These are phyloP conservation scores for Pseudonitzschia multiseries DNA, from an alignment of 108 stramenopile species.

Conservation along the genomic window DNA sequence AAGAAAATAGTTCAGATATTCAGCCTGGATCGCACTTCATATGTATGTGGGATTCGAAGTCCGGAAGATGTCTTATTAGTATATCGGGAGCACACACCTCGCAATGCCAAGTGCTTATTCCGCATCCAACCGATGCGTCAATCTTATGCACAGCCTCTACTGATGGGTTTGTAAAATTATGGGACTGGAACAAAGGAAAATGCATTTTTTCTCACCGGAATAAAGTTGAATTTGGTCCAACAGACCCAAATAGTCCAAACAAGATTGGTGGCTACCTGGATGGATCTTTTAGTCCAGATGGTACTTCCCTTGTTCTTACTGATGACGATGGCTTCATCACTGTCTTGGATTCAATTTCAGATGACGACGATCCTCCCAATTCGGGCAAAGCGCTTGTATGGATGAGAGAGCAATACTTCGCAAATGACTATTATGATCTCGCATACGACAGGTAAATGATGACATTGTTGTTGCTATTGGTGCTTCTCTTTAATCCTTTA, in stretches of 20 bases:
- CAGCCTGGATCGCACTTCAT: slow-evolving; percentile 69
- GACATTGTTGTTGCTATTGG: not conserved
- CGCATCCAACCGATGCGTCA: slow-evolving; percentile 69
- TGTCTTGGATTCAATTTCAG: slow-evolving; percentile 54
- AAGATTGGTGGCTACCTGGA: slow-evolving; percentile 73
- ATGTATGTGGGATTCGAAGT: slow-evolving; percentile 77
- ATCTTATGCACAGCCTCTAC: slow-evolving; percentile 69
- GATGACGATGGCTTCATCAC: slow-evolving; percentile 75
- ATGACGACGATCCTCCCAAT: slow-evolving; percentile 17
- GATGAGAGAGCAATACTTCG: slow-evolving; percentile 88
- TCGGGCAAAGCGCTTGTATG: slow-evolving; percentile 30
- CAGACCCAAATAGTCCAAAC: slow-evolving; percentile 34
- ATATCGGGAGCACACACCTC: slow-evolving; percentile 64
- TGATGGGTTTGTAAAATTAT: slow-evolving; percentile 69
- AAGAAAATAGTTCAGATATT: slow-evolving; percentile 57
- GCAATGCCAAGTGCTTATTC: slow-evolving; percentile 68
- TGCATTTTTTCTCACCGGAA: slow-evolving; percentile 66
- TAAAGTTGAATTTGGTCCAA: slow-evolving; percentile 50
- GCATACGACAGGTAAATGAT: slow-evolving; percentile 47
- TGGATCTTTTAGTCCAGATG: slow-evolving; percentile 75
- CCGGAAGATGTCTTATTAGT: slow-evolving; percentile 76
- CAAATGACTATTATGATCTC: slow-evolving; percentile 89
- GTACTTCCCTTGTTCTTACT: slow-evolving; percentile 58
- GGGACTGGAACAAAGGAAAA: slow-evolving; percentile 71
- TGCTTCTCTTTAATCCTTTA: not conserved